Conservation (phyloP, 129 eudicot genomes). For the Apium graveolens region DNA sequence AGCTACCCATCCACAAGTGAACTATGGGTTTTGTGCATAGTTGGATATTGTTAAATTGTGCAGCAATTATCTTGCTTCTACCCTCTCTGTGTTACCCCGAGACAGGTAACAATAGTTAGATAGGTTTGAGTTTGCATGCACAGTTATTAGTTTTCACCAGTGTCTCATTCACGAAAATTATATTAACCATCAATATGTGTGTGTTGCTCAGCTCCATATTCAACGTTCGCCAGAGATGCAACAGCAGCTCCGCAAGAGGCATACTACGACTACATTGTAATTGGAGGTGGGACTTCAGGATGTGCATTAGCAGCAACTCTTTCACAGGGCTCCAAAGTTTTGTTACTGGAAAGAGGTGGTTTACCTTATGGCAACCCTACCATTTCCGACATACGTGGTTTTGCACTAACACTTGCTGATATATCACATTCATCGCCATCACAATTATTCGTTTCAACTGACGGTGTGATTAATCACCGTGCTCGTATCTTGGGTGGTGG, state of each 20-base stretch:
- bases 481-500: not conserved
- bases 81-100: not conserved
- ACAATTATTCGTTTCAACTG: not conserved
- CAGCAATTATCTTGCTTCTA: not conserved
- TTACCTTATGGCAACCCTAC: not conserved
- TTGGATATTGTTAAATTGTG: not conserved
- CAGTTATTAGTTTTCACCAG: too few species aligned
- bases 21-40: not conserved
- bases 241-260: not conserved
- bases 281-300: not conserved
- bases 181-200: too few species aligned
- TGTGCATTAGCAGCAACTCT: slow-evolving; percentile 1
- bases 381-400: not conserved
- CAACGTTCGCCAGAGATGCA: not conserved
- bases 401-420: not conserved
- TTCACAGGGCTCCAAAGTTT: not conserved
- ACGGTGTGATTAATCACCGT: not conserved
- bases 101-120: not conserved
- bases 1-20: too few species aligned
- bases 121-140: not conserved
- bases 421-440: not conserved
- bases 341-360: not conserved
- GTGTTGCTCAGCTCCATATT: not conserved
- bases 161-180: too few species aligned
- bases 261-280: not conserved